Evolutionary conservation across 139 green algal genomes (phyloP).

Genomic region (Haematococcus lacustris): DNA sequence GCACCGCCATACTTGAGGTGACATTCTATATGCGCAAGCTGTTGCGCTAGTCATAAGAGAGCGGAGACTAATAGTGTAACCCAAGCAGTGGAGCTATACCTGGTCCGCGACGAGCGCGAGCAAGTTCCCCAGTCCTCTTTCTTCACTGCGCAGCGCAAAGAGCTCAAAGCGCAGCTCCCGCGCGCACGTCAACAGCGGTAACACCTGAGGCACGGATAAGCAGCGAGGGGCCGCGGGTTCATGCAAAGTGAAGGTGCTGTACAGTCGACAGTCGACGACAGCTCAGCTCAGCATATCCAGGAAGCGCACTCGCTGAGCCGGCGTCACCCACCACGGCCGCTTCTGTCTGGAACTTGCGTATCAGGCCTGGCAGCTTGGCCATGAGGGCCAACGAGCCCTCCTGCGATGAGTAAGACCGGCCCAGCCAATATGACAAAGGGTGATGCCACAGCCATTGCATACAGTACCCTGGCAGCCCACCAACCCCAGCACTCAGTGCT

Average conservation of each 20-base stretch:
- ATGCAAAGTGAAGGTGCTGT: too few relatives aligned
- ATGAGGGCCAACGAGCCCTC: neutral
- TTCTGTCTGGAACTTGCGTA: constrained; percentile 6
- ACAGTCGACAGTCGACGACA: too few relatives aligned
- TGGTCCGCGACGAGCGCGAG: constrained; percentile 18
- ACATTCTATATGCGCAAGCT: neutral
- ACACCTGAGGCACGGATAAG: too few relatives aligned
- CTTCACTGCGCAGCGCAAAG: constrained; percentile 7
- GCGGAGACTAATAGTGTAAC: neutral
- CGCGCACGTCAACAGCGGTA: neutral
- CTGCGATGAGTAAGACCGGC: neutral
- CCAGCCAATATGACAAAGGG: too few relatives aligned
- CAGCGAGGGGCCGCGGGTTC: too few relatives aligned
- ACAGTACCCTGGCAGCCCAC: too few relatives aligned
- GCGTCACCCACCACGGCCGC: neutral
- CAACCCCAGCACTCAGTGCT: too few relatives aligned
- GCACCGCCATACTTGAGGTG: neutral
- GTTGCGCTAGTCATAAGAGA: neutral
- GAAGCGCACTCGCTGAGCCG: too few relatives aligned
- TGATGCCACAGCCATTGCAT: too few relatives aligned
- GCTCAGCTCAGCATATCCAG: too few relatives aligned
- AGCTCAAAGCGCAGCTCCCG: constrained; percentile 5
- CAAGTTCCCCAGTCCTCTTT: constrained; percentile 9
- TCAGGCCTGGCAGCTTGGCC: neutral
- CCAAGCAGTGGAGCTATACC: neutral